These are phyloP conservation scores for Domatiomyces catenatus DNA, from an alignment of 2,329 filamentous ascomycete genomes.

Conservation along the genomic window DNA sequence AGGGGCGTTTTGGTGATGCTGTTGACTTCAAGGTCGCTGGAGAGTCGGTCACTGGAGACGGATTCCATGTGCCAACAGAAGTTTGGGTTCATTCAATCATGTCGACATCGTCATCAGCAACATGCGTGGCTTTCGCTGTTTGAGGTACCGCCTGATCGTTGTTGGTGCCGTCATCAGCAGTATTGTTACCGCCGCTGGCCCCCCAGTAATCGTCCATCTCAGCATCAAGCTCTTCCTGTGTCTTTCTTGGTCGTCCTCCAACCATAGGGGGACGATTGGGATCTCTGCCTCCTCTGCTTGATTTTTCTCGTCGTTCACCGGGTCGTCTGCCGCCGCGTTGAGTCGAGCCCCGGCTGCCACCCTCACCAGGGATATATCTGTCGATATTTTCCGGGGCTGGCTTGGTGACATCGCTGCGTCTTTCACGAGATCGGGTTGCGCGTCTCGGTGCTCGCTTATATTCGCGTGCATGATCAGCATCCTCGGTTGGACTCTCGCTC, in stretches of 20 bases:
- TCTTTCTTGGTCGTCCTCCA: slow-evolving; percentile 59
- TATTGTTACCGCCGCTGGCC: slow-evolving; percentile 25
- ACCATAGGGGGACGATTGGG: slow-evolving; percentile 28
- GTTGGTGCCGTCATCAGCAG: slow-evolving; percentile 22
- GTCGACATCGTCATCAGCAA: slow-evolving; percentile 44
- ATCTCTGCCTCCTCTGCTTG: slow-evolving; percentile 18
- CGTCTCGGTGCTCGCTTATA: slow-evolving; percentile 25
- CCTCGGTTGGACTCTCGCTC: slow-evolving; percentile 28
- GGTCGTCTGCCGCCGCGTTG: slow-evolving; percentile 32
- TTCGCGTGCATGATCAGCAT: slow-evolving; percentile 22
- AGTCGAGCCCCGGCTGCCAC: slow-evolving; percentile 27
- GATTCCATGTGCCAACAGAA: not conserved
- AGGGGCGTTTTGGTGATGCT: not conserved
- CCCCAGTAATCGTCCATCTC: slow-evolving; percentile 94
- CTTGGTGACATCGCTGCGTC: slow-evolving; percentile 39
- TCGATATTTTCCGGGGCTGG: slow-evolving; percentile 56
- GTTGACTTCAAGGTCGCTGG: not conserved
- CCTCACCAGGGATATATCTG: slow-evolving; percentile 55
- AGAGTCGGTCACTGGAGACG: not conserved
- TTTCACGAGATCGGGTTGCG: slow-evolving; percentile 24
- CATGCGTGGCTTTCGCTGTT: slow-evolving; percentile 19
- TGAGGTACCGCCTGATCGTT: slow-evolving; percentile 18
- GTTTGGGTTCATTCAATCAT: slow-evolving; percentile 46
- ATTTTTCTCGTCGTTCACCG: slow-evolving; percentile 29
- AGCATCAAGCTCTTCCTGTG: slow-evolving; percentile 80